phyloP scores from a whole-genome alignment of 2,329 filamentous ascomycete species.

The Elsinoe perseae region DNA sequence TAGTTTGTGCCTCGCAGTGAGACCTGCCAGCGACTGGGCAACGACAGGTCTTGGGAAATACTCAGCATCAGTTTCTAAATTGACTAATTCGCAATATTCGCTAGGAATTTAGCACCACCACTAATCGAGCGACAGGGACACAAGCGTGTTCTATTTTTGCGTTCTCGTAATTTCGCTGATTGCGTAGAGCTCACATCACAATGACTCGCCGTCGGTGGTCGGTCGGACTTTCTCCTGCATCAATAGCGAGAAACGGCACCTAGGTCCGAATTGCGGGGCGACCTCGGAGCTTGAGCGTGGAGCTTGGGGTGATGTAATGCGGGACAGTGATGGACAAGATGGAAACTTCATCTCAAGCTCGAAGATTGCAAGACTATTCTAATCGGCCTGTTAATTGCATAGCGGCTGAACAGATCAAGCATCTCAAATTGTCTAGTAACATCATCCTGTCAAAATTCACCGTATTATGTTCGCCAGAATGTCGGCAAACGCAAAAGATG shows the following conservation, averaged over 20 bases:
- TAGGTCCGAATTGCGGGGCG: conserved; percentile 5
- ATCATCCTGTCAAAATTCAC: background rate
- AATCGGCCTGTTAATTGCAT: background rate
- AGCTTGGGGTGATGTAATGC: conserved; percentile 1
- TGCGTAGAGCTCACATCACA: background rate
- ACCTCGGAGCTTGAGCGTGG: background rate
- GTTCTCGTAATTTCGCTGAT: background rate
- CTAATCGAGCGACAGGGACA: too few relatives aligned
- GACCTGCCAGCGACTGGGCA: background rate
- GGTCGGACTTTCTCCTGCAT: too few relatives aligned
- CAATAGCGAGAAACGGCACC: background rate
- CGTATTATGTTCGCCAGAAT: conserved; percentile 17
- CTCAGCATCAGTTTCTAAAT: background rate
- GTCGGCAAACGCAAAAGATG: conserved; percentile 19
- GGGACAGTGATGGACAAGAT: background rate
- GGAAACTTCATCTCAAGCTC: background rate
- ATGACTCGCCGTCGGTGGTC: background rate
- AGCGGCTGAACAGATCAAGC: background rate
- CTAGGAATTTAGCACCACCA: too few relatives aligned
- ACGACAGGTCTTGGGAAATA: background rate
- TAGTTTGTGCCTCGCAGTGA: background rate
- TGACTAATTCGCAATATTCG: too few relatives aligned
- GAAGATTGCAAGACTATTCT: background rate
- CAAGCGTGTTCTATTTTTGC: background rate
- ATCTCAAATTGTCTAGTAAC: background rate